Evolutionary conservation across 768 basidiomycete species (phyloP), one percentile per base, ranked within the genome.

Genomic region (Daedaleopsis sinensis): DNA sequence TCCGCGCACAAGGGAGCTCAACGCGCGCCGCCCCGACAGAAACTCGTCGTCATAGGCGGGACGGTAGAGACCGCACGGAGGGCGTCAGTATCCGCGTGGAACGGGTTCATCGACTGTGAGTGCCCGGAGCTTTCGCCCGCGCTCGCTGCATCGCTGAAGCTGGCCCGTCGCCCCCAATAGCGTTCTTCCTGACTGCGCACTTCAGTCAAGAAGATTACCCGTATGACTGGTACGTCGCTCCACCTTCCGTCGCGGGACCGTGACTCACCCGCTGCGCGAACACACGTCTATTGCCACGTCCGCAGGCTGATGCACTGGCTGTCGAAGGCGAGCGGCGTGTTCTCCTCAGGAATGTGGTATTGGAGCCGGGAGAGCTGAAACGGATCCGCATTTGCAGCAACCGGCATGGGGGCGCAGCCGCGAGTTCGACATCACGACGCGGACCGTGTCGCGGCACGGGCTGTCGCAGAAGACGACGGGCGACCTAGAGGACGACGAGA

Each of bases 341-440:
- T 58, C 48, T 58, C 51, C 59, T 43, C 54, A 58, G 59, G 44
- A 32, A 24, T 49, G 50, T 57, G 59, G 36, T 36, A 61, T 37
- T 36, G 57, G 55, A 55, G 27, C 27, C 27, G 27, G 27, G 27
- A 32, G 27, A 32, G 27, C 62, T 53, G 51, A 67, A 18, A 68
- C 52, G 37, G 47, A 27, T 47, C 51, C 46, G 44, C 37, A 36
- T 44, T 53, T 67, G 61, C 73, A 94, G 92, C 93, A 94, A 89
- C 93, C 93, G 13, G 89, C 92, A 23, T 94, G 92, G 91, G 90
- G 90, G 8, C 85, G 89, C 50, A 92, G 91, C 73, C 82, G 93
- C 48, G 93, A 94, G 73, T 94, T 94, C 71, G 92, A 94, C 73
- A 93, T 94, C 64, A 93, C 91, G 15, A 94, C 93, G 15, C 88